phyloP scores from a whole-genome alignment of 1,284 basidiomycete genomes.

The Puccinia brachypodii region DNA sequence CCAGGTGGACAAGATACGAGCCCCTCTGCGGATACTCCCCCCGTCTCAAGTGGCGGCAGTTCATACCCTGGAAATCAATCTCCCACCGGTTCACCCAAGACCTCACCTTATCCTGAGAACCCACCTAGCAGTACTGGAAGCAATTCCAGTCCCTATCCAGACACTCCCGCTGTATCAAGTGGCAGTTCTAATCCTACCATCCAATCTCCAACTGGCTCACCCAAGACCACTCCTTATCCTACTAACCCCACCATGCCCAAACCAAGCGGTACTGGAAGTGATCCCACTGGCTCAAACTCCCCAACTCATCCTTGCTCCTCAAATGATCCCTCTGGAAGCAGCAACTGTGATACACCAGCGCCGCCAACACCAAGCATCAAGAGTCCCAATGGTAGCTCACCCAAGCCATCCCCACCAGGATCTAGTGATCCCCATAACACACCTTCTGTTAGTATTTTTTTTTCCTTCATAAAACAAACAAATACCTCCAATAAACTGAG shows the following conservation, averaged over 20 bases:
- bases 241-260: neutral
- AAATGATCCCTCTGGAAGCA: neutral
- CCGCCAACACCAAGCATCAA: conserved; percentile 12
- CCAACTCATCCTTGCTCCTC: conserved; percentile 5
- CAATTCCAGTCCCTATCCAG: neutral
- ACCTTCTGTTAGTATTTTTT: neutral
- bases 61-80: neutral
- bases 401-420: neutral
- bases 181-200: neutral
- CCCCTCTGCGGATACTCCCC: neutral
- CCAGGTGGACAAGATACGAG: neutral
- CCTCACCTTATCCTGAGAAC: too few relatives aligned
- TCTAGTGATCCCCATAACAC: neutral
- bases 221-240: neutral
- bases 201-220: neutral
- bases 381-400: conserved; percentile 22
- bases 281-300: neutral
- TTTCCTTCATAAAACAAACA: neutral
- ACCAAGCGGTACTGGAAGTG: neutral
- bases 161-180: neutral
- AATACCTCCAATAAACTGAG: neutral
- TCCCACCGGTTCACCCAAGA: neutral
- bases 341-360: conserved; percentile 4
- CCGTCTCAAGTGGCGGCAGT: neutral
- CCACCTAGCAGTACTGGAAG: neutral